Evolutionary conservation across 2,329 filamentous ascomycete genomes (phyloP).

Genomic region (Colletotrichum chlorophyti): DNA sequence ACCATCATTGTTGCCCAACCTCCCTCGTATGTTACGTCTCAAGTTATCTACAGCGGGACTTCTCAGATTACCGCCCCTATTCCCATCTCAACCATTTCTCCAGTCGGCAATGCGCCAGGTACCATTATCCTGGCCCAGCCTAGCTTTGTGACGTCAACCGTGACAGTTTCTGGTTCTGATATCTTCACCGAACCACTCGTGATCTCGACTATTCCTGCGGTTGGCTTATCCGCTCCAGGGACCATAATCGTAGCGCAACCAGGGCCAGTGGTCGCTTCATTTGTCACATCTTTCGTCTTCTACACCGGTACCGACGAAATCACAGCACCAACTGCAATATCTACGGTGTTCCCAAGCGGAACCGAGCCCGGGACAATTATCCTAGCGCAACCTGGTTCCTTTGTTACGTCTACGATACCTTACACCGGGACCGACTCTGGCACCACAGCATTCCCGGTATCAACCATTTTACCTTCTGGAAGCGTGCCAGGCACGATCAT

Average conservation of each 20-base stretch:
- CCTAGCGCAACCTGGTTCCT: neutral
- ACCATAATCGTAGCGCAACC: constrained; percentile 14
- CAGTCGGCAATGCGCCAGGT: constrained; percentile 7
- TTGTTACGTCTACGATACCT: neutral
- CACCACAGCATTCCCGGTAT: neutral
- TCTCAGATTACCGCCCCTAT: neutral
- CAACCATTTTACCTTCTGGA: neutral
- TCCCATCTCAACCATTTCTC: constrained; percentile 9
- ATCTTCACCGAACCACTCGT: neutral
- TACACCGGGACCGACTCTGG: neutral
- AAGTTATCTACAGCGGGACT: neutral
- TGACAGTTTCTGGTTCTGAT: neutral
- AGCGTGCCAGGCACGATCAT: neutral
- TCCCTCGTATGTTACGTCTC: constrained; percentile 11
- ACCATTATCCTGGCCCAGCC: constrained; percentile 9
- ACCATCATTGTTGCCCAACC: constrained; percentile 14
- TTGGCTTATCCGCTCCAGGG: constrained; percentile 1
- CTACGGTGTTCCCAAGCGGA: constrained; percentile 6
- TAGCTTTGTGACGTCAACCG: neutral
- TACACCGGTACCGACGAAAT: neutral
- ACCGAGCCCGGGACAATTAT: constrained; percentile 13
- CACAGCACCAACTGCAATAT: neutral
- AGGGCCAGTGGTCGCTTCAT: neutral
- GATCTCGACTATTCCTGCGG: constrained; percentile 1
- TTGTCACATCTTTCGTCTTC: neutral